phyloP scores from a whole-genome alignment of 192 early-diverging fungal species.

The Gigaspora rosea region DNA sequence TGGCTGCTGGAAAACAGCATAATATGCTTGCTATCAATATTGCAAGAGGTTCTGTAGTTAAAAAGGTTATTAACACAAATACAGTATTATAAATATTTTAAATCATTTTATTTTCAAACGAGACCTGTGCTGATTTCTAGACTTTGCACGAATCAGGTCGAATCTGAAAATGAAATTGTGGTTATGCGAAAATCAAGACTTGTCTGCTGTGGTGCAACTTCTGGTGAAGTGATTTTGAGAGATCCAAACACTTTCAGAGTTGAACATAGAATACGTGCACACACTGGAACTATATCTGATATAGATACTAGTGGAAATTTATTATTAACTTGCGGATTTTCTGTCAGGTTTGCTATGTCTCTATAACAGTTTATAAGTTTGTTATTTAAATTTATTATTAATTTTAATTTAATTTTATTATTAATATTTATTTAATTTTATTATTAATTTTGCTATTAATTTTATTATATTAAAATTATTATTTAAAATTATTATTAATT shows the following conservation, averaged over 20 bases:
- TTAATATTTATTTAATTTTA: too few species aligned
- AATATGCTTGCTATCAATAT: conserved; percentile 54
- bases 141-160: conserved; percentile 32
- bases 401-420: too few species aligned
- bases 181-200: conserved; percentile 67
- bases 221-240: conserved; percentile 64
- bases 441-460: too few species aligned
- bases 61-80: conserved; percentile 32
- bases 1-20: conserved; percentile 60
- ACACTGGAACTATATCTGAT: conserved; percentile 77
- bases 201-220: conserved; percentile 63
- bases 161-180: conserved; percentile 53
- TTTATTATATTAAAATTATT: too few species aligned
- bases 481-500: too few species aligned
- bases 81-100: conserved; percentile 32
- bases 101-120: conserved; percentile 30
- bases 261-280: conserved; percentile 67
- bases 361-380: too few species aligned
- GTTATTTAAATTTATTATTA: too few species aligned
- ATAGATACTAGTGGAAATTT: conserved; percentile 75
- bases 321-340: conserved; percentile 77
- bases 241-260: conserved; percentile 66
- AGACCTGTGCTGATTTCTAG: not conserved
- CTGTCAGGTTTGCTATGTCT: conserved; percentile 47
- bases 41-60: conserved; percentile 48